Evolutionary conservation across 345 rosid genomes (phyloP).

Genomic region (Boechera retrofracta): DNA sequence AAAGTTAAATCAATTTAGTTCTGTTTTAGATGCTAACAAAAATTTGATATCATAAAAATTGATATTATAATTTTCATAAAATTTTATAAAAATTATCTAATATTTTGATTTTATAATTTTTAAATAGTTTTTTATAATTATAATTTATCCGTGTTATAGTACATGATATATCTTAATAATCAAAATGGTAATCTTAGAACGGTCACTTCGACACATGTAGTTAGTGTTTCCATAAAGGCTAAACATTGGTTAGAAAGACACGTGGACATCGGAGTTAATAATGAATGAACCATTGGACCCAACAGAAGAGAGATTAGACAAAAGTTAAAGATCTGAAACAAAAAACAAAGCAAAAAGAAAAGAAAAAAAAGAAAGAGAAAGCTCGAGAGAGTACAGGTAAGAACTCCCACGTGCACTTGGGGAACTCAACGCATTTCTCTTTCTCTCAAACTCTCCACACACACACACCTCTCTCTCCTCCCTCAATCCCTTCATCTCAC

Average conservation of each 20-base stretch:
- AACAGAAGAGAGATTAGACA: neutral
- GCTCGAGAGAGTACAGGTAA: slow-evolving; percentile 49
- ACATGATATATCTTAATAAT: neutral
- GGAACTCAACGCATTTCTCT: slow-evolving; percentile 48
- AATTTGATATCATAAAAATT: too few relatives aligned
- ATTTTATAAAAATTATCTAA: too few relatives aligned
- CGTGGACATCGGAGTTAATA: slow-evolving; percentile 6
- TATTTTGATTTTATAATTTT: too few relatives aligned
- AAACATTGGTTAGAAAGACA: slow-evolving; percentile 14
- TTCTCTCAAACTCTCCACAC: slow-evolving; percentile 16
- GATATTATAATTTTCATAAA: too few relatives aligned
- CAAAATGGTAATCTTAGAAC: neutral
- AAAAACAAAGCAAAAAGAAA: slow-evolving; percentile 10
- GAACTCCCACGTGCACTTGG: slow-evolving; percentile 63
- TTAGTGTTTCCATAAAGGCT: slow-evolving; percentile 16
- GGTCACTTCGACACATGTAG: slow-evolving; percentile 25
- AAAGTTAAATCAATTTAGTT: too few relatives aligned
- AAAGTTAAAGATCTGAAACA: neutral
- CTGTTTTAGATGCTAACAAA: too few relatives aligned
- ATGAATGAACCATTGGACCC: neutral
- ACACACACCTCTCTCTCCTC: slow-evolving; percentile 23
- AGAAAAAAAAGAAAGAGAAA: slow-evolving; percentile 2
- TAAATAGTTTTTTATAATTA: too few relatives aligned
- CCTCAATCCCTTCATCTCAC: slow-evolving; percentile 2
- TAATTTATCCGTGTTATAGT: too few relatives aligned